Evolutionary conservation across 2,329 filamentous ascomycete genomes (phyloP), one percentile per base, ranked within the genome.

Genomic region (Berkeleyomyces rouxiae): DNA sequence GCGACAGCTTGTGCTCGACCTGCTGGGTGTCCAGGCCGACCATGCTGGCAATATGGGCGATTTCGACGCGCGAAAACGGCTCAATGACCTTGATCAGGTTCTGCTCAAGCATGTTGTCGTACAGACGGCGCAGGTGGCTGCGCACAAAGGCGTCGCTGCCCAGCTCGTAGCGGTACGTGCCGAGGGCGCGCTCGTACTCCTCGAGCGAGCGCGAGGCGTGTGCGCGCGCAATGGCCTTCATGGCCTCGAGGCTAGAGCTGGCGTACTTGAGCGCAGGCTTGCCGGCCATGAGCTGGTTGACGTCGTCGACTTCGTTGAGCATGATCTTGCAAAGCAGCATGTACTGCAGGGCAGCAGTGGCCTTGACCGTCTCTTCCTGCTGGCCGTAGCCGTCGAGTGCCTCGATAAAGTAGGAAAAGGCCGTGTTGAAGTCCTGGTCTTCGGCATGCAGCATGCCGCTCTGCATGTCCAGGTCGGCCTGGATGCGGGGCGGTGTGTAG

Each of bases 291-390:
- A 99, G 83, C 71, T 87, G 84, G 76, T 92, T 95, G 73, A 99
- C 92, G 74, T 99, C 95, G 78, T 97, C 91, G 67, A 85, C 90
- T 47, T 95, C 81, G 76, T 99, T 99, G 69, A 99, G 82, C 95
- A 99, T 99, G 74, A 99, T 93, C 79, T 99, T 99, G 84, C 93
- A 97, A 43, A 99, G 85, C 62, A 99, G 83, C 93, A 99, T 99
- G 80, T 99, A 99, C 78, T 99, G 93, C 67, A 99, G 79, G 9
- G 93, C 90, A 10, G 92, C 89, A n/a, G 92, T 95, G n/a, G 95
- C 93, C 75, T 91, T 90, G 67, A 81, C 77, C 46, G 85, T 78
- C 72, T 96, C 90, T 68, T 99, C 93, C 73, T 95, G 90, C 57
- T 86, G 86, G 76, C 93, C 90, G 75, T 97, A 99, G 65, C 93